phyloP scores from a whole-genome alignment of 441 rosid genomes.

The Metrosideros polymorpha region DNA sequence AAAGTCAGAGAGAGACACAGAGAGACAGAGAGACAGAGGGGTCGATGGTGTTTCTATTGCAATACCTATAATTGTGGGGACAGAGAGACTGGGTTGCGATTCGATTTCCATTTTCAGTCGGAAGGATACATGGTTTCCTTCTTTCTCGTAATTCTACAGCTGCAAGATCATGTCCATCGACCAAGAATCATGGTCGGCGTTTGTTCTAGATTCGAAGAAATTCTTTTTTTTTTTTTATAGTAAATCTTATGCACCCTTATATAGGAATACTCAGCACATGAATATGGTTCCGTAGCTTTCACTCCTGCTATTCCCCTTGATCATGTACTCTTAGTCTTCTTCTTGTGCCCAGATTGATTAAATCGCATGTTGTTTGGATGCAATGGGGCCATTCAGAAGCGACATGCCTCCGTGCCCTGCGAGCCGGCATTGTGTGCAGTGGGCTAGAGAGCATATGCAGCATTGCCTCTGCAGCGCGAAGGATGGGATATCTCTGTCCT shows the following conservation, averaged over 20 bases:
- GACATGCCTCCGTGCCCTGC: conserved; percentile 16
- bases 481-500: conserved; percentile 39
- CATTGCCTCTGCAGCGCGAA: conserved; percentile 48
- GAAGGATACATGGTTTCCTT: neutral
- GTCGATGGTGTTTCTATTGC: neutral
- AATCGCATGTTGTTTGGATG: neutral
- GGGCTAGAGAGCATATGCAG: conserved; percentile 30
- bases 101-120: neutral
- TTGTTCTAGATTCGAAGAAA: neutral
- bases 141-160: neutral
- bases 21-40: neutral
- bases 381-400: neutral
- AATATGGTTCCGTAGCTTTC: neutral
- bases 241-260: neutral
- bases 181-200: neutral
- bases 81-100: neutral
- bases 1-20: neutral
- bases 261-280: neutral
- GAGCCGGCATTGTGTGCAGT: conserved; percentile 24
- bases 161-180: neutral
- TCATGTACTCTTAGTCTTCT: neutral
- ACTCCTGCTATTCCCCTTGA: neutral
- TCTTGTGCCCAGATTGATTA: neutral
- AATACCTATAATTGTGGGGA: neutral
- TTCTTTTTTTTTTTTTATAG: neutral